Evolutionary conservation across 2,329 filamentous ascomycete species (phyloP).

Genomic region (Juglanconis juglandina): DNA sequence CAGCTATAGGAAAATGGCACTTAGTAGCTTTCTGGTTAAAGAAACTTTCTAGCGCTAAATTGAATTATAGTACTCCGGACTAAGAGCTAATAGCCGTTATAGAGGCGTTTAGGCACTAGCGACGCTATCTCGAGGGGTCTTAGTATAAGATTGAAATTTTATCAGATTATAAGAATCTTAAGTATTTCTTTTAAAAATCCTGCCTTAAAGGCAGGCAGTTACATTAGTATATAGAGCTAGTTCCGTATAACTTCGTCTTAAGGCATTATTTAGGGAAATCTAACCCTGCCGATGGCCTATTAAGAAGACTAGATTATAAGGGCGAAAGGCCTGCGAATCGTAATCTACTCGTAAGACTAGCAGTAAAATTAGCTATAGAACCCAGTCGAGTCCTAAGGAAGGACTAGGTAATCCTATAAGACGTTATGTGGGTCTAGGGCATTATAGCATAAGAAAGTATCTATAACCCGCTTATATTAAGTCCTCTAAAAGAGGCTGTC

Average conservation of each 20-base stretch:
- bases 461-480: not conserved
- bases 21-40: slow-evolving; percentile 16
- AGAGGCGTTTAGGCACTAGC: slow-evolving; percentile 13
- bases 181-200: slow-evolving; percentile 15
- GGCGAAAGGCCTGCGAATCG: not conserved
- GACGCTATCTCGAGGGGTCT: slow-evolving; percentile 18
- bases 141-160: slow-evolving; percentile 18
- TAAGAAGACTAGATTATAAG: slow-evolving; percentile 6
- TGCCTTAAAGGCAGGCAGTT: not conserved
- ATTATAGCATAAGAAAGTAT: not conserved
- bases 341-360: not conserved
- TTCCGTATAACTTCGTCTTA: slow-evolving; percentile 15
- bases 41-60: slow-evolving; percentile 16
- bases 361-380: not conserved
- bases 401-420: not conserved
- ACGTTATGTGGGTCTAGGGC: not conserved
- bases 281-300: slow-evolving; percentile 10
- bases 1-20: slow-evolving; percentile 1
- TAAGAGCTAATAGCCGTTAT: slow-evolving; percentile 21
- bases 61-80: slow-evolving; percentile 21
- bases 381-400: not conserved
- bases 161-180: slow-evolving; percentile 15
- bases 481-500: not conserved
- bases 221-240: slow-evolving; percentile 1
- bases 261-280: slow-evolving; percentile 15